phyloP scores from a whole-genome alignment of 495 filamentous ascomycete species.

The Patellaria atrata region DNA sequence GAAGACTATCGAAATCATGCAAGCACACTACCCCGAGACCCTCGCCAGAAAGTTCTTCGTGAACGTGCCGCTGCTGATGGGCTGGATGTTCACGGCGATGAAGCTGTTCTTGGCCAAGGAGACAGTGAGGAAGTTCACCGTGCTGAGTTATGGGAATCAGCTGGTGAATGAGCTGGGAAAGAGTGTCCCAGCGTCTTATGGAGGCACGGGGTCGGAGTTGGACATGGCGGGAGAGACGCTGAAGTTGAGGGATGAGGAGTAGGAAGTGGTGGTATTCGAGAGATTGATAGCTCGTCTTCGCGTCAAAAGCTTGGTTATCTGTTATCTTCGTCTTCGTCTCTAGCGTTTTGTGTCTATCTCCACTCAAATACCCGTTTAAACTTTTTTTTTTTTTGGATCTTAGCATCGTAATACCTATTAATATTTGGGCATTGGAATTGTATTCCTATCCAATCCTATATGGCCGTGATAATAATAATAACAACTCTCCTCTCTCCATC shows the following conservation, averaged over 20 bases:
- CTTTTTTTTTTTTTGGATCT: too few relatives aligned
- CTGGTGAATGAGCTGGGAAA: constrained; percentile 48
- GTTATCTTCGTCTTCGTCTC: too few relatives aligned
- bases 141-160: constrained; percentile 59
- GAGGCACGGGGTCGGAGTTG: constrained; percentile 42
- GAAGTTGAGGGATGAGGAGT: constrained; percentile 12
- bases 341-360: too few relatives aligned
- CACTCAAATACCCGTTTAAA: too few relatives aligned
- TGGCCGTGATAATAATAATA: too few relatives aligned
- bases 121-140: constrained; percentile 74
- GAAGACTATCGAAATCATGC: constrained; percentile 65
- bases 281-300: too few relatives aligned
- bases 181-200: constrained; percentile 51
- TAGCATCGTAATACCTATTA: too few relatives aligned
- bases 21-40: constrained; percentile 71
- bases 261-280: too few relatives aligned
- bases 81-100: constrained; percentile 67
- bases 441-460: too few relatives aligned
- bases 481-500: too few relatives aligned
- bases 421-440: too few relatives aligned
- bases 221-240: constrained; percentile 19
- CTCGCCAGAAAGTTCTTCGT: constrained; percentile 85
- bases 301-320: too few relatives aligned
- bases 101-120: constrained; percentile 65
- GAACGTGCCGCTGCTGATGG: constrained; percentile 78